Evolutionary conservation across 2,329 filamentous ascomycete genomes (phyloP), one percentile per base, ranked within the genome.

Genomic region (Trichoderma atrobrunneum): DNA sequence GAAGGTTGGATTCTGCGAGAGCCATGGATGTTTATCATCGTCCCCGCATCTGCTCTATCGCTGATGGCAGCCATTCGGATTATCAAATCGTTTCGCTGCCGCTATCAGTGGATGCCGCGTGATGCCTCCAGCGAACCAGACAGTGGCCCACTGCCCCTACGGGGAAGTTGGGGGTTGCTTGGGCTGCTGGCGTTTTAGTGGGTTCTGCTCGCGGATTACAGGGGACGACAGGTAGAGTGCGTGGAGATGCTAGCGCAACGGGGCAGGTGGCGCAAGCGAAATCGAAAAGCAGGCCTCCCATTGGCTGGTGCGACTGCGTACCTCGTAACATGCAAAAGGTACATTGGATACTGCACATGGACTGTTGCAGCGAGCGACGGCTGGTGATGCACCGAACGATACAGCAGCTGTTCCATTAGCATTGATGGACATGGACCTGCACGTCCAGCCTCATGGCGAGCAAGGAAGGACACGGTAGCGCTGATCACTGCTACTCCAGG

Each of bases 31-130:
- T 43, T 60, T 68, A 68, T 68, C 65, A 68, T 14, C 8, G 36
- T 59, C 65, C 56, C 65, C 65, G 65, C 65, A 68, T 34, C 5
- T 18, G 34, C 32, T n/a, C n/a, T 59, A 59, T 59, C 54, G 43
- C 43, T 54, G 60, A 34, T 48, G 43, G 39, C 21, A 36, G 7
- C 60, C 48, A 66, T 60, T 59, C 57, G 60, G 65, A 68, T 68
- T 68, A 68, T 60, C 65, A 68, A 60, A 68, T 68, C 34, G 65
- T 68, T 68, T 68, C 32, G 65, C 65, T 60, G 65, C 65, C 56
- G 65, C 65, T 68, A 68, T 68, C 65, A 32, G 65, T 68, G 65
- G 65, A 68, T 68, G 65, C 65, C 56, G 65, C 65, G 34, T 60
- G 65, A 60, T 54, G 65, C 36, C 34, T 32, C 24, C 56, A 68